These are phyloP conservation scores for Colletotrichum simmondsii DNA, from an alignment of 2,329 filamentous ascomycete genomes.

Conservation along the genomic window DNA sequence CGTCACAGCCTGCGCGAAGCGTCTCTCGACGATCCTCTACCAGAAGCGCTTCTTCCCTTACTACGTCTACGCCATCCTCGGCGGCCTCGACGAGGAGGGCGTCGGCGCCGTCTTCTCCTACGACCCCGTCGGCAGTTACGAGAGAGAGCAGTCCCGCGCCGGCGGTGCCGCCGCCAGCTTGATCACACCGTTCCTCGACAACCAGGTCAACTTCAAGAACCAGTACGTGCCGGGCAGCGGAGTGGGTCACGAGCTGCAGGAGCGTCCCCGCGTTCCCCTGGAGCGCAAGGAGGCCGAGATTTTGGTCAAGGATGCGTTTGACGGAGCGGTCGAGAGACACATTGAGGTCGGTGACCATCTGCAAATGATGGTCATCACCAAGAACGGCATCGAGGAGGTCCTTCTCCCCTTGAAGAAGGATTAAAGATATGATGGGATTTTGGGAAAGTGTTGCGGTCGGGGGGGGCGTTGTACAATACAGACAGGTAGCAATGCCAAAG, in stretches of 20 bases:
- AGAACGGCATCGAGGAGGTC: slow-evolving; percentile 87
- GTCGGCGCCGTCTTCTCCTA: slow-evolving; percentile 96
- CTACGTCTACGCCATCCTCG: slow-evolving; percentile 95
- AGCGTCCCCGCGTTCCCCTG: slow-evolving; percentile 77
- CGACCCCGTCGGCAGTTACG: slow-evolving; percentile 97
- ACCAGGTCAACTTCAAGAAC: slow-evolving; percentile 99
- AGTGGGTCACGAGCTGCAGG: slow-evolving; percentile 81
- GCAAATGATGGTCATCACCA: slow-evolving; percentile 94
- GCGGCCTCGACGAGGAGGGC: slow-evolving; percentile 93
- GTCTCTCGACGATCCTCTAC: slow-evolving; percentile 95
- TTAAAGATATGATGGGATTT: slow-evolving; percentile 55
- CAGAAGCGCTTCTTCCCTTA: slow-evolving; percentile 99
- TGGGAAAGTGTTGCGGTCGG: background rate
- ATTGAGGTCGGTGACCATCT: slow-evolving; percentile 98
- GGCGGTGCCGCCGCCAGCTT: slow-evolving; percentile 91
- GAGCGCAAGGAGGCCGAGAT: slow-evolving; percentile 80
- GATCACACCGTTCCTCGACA: slow-evolving; percentile 99
- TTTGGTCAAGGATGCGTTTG: slow-evolving; percentile 96
- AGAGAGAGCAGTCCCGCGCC: slow-evolving; percentile 94
- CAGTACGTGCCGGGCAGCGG: slow-evolving; percentile 92
- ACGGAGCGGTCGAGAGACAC: slow-evolving; percentile 96
- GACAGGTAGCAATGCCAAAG: slow-evolving; percentile 32
- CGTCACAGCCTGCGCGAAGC: slow-evolving; percentile 93
- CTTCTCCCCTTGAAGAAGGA: slow-evolving; percentile 90
- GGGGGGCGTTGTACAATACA: slow-evolving; percentile 30